Percentiles rank a stretch among this genome's conserved stretches.
Evolutionary conservation across 805 yeast genomes (phyloP).

Genomic region (Nakazawaea ernobii): DNA sequence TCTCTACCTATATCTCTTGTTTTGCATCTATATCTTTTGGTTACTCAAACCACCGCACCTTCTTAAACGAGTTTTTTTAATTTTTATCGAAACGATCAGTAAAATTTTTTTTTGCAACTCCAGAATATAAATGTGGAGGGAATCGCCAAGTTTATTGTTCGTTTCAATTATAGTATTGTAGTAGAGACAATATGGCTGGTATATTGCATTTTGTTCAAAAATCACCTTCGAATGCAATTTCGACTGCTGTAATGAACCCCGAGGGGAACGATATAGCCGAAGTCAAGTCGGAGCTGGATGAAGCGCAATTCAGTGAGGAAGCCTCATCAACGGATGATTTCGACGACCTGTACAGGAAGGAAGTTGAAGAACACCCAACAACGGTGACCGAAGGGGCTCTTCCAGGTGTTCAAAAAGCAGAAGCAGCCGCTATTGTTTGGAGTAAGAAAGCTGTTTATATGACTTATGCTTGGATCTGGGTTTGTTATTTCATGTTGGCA

Average conservation of each 20-base stretch:
- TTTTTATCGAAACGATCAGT: too few species aligned
- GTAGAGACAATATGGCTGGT: not conserved
- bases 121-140: too few species aligned
- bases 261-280: not conserved
- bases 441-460: constrained; percentile 19
- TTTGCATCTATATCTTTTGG: too few species aligned
- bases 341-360: not conserved
- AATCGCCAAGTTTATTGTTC: too few species aligned
- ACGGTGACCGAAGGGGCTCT: constrained; percentile 17
- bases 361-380: constrained; percentile 9
- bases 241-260: not conserved
- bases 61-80: too few species aligned
- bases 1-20: too few species aligned
- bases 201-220: not conserved
- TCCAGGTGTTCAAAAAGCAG: constrained; percentile 25
- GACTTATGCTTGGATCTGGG: constrained; percentile 29
- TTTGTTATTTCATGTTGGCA: constrained; percentile 28
- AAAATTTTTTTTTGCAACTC: too few species aligned
- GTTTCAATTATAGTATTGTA: too few species aligned
- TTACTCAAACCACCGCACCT: too few species aligned
- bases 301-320: not conserved
- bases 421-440: constrained; percentile 29
- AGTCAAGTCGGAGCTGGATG: not conserved
- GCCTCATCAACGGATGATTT: not conserved
- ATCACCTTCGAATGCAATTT: not conserved